Conservation (phyloP, 1,284 basidiomycete genomes). For the Cutaneotrichosporon dermatis region DNA sequence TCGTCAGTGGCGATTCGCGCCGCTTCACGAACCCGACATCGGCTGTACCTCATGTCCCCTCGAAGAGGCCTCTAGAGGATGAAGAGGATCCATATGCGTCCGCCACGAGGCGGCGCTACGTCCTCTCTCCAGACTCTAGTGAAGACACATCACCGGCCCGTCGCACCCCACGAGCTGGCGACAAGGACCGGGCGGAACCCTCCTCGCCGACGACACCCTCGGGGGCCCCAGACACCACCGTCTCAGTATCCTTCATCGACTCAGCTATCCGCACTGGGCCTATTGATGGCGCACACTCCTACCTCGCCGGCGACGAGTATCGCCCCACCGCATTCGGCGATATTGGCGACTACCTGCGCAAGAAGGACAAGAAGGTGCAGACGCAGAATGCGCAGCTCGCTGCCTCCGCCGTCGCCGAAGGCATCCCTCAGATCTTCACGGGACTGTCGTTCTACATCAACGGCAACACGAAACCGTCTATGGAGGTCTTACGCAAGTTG, state of each 20-base stretch:
- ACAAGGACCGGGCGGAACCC: background rate
- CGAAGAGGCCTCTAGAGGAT: background rate
- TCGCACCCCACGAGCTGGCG: background rate
- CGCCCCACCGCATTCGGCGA: conserved; percentile 74
- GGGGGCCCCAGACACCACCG: background rate
- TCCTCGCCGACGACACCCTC: background rate
- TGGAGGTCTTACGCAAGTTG: conserved; percentile 74
- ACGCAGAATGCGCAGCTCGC: conserved; percentile 70
- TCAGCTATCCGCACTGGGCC: background rate
- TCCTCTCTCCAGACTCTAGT: background rate
- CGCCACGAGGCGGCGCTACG: background rate
- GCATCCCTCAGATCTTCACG: conserved; percentile 60
- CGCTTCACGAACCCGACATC: background rate
- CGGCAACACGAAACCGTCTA: conserved; percentile 81
- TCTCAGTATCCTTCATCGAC: conserved; percentile 1
- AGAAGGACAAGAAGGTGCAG: conserved; percentile 86
- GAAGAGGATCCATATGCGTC: background rate
- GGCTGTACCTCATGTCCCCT: background rate
- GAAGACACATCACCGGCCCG: background rate
- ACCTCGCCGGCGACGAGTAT: conserved; percentile 55
- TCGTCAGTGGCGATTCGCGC: too few relatives aligned
- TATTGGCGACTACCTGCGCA: conserved; percentile 78
- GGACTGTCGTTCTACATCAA: conserved; percentile 82
- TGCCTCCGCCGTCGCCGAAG: conserved; percentile 20
- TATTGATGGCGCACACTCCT: conserved; percentile 22